phyloP scores from a whole-genome alignment of 352 stramenopile species.

The Pythium monospermum region DNA sequence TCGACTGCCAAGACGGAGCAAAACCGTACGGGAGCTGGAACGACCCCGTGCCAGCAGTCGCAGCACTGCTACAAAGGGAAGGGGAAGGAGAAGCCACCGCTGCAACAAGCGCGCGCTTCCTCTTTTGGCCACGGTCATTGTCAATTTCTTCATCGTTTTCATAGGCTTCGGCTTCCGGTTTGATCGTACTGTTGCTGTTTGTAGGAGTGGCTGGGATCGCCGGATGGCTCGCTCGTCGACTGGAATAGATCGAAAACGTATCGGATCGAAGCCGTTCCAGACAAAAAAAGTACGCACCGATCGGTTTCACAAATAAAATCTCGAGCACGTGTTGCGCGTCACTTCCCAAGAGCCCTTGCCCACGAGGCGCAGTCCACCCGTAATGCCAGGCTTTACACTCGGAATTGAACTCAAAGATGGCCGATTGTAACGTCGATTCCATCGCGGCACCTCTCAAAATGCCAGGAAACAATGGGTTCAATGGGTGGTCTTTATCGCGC shows the following conservation, averaged over 20 bases:
- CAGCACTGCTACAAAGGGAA: constrained; percentile 18
- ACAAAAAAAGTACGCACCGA: constrained; percentile 79
- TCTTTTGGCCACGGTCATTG: constrained; percentile 49
- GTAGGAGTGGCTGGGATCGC: too few species aligned
- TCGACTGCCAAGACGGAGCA: background rate
- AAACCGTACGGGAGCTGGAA: background rate
- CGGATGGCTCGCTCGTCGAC: constrained; percentile 59
- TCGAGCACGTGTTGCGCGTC: constrained; percentile 77
- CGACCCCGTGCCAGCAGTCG: constrained; percentile 18
- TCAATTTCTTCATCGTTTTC: constrained; percentile 37
- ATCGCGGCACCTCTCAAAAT: constrained; percentile 72
- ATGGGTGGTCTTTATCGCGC: constrained; percentile 65
- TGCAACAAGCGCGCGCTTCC: constrained; percentile 42
- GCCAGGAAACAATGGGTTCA: constrained; percentile 73
- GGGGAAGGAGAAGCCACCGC: too few species aligned
- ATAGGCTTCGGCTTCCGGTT: constrained; percentile 50
- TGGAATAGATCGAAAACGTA: constrained; percentile 76
- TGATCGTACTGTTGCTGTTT: too few species aligned
- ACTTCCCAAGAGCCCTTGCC: constrained; percentile 67
- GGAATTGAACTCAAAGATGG: constrained; percentile 86
- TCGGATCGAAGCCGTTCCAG: constrained; percentile 74
- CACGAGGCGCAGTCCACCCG: constrained; percentile 73
- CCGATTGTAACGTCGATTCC: constrained; percentile 72
- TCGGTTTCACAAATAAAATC: constrained; percentile 79
- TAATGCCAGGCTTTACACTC: constrained; percentile 90